Conservation (phyloP, 176 grass and related monocot species). For the Oryza brachyantha region DNA sequence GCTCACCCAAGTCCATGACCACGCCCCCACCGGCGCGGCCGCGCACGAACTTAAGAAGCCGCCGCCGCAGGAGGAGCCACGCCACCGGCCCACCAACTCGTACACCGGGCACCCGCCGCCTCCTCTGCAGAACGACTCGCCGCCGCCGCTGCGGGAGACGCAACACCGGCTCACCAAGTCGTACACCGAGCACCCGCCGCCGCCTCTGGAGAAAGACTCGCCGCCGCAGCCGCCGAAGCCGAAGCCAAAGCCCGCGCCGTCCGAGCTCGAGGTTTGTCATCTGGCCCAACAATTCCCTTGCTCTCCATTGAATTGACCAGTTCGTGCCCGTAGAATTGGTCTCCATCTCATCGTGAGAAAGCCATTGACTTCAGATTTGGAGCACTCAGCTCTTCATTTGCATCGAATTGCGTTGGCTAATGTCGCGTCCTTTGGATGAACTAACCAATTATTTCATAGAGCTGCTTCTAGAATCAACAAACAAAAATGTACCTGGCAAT, state of each 20-base stretch:
- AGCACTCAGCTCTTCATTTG: not conserved
- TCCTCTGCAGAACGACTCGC: too few species aligned
- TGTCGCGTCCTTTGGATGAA: too few species aligned
- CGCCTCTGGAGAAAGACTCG: not conserved
- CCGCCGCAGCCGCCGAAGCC: constrained; percentile 9
- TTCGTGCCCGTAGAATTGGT: not conserved
- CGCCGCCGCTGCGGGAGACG: not conserved
- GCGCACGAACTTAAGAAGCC: constrained; percentile 24
- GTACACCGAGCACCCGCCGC: not conserved
- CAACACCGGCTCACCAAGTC: constrained; percentile 36
- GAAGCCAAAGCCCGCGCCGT: not conserved
- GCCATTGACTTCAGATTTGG: constrained; percentile 25
- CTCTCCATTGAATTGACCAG: not conserved
- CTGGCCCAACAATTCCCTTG: not conserved
- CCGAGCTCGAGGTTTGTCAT: constrained; percentile 37
- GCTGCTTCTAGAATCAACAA: not conserved
- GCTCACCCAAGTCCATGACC: constrained; percentile 29
- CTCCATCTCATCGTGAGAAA: not conserved
- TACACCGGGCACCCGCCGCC: not conserved
- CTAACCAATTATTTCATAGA: not conserved
- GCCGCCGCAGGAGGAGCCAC: not conserved
- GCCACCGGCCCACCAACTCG: constrained; percentile 30
- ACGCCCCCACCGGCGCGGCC: constrained; percentile 19
- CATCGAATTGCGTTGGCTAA: not conserved
- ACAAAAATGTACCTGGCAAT: not conserved